Percentiles rank a stretch among this genome's conserved stretches.
phyloP scores from a whole-genome alignment of 1,284 basidiomycete genomes.

The Apiotrichum akiyoshidainum region DNA sequence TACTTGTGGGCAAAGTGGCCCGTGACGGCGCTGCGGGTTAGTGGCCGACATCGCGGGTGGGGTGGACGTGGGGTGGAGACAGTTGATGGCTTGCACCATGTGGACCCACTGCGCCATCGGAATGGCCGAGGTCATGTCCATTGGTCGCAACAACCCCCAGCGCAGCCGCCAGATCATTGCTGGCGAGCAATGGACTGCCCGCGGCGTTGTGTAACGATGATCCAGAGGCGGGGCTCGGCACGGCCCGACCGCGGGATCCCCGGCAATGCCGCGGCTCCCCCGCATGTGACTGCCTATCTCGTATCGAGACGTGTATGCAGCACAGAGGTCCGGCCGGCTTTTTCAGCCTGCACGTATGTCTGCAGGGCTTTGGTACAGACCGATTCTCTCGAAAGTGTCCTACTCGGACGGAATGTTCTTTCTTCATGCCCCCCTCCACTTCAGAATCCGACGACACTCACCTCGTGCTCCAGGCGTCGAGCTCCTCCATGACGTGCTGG shows the following conservation, averaged over 20 bases:
- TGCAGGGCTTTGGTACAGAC: no score
- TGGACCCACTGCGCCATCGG: no score
- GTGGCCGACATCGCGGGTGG: background rate
- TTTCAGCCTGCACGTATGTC: background rate
- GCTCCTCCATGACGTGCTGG: conserved; percentile 73
- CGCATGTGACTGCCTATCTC: no score
- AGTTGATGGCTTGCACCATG: no score
- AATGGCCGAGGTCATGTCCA: no score
- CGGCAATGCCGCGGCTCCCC: background rate
- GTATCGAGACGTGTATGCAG: no score
- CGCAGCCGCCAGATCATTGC: no score
- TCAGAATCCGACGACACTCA: conserved; percentile 46
- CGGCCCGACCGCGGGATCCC: background rate
- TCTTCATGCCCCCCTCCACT: background rate
- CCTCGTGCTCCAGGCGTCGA: conserved; percentile 82
- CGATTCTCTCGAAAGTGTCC: conserved; percentile 1
- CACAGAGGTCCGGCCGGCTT: background rate
- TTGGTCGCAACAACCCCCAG: no score
- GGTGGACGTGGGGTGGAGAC: background rate
- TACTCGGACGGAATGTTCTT: background rate
- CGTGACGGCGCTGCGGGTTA: conserved; percentile 66
- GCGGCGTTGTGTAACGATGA: no score
- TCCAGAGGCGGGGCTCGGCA: no score
- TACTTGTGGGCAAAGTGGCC: conserved; percentile 90
- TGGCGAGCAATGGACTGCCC: no score